Evolutionary conservation across 2,329 filamentous ascomycete species (phyloP).

Genomic region (Colletotrichum destructivum): DNA sequence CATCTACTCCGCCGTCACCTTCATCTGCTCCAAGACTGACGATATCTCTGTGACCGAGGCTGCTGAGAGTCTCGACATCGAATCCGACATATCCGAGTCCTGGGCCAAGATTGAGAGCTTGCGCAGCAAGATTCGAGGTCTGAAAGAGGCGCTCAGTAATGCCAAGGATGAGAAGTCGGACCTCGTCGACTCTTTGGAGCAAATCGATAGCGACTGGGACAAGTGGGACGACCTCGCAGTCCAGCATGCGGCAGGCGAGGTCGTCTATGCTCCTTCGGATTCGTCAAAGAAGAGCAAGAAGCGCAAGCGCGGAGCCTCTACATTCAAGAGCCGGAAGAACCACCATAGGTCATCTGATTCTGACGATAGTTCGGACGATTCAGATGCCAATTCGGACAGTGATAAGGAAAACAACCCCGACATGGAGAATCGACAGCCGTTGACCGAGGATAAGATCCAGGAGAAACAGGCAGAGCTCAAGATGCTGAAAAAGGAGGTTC

Average conservation of each 20-base stretch:
- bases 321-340: conserved; percentile 29
- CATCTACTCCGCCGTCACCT: conserved; percentile 67
- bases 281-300: conserved; percentile 44
- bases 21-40: conserved; percentile 77
- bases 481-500: conserved; percentile 43
- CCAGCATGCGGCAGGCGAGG: conserved; percentile 41
- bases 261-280: conserved; percentile 44
- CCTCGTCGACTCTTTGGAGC: conserved; percentile 43
- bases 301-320: conserved; percentile 42
- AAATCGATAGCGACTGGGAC: conserved; percentile 43
- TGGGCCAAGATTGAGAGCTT: conserved; percentile 49
- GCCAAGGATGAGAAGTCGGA: conserved; percentile 32
- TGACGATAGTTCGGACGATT: conserved; percentile 43
- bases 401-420: conserved; percentile 31
- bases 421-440: conserved; percentile 14
- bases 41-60: conserved; percentile 63
- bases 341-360: conserved; percentile 36
- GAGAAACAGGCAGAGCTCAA: conserved; percentile 21
- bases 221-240: conserved; percentile 44
- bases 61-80: conserved; percentile 51
- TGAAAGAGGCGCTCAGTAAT: conserved; percentile 42
- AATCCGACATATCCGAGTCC: conserved; percentile 49
- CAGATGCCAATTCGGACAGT: conserved; percentile 38
- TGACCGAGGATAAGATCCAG: conserved; percentile 27
- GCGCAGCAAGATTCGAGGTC: conserved; percentile 43